Base-by-base conservation (phyloP, 2,329 filamentous ascomycete genomes). In the Trichophyton verrucosum region DNA sequence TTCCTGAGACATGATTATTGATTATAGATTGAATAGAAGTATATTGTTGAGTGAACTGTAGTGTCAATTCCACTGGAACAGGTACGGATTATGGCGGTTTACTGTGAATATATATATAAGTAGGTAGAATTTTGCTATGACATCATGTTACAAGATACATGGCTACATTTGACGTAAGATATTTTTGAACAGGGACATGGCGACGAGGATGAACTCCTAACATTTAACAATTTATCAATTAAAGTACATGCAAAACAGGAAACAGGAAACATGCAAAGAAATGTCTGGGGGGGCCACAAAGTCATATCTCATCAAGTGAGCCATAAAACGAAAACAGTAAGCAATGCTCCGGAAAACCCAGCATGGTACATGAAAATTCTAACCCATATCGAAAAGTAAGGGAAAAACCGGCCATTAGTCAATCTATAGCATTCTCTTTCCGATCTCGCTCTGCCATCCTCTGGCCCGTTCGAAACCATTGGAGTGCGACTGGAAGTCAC, bases 361-460 rank as follows among this genome's bases (percentile, higher is more conserved):
- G 47, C 33, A 9, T 13, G 9, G 11, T 53, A n/a, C 47, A 30
- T 27, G 22, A 13, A 30, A 15, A 47, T 47, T 3, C 17, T 20
- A 47, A 20, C 8, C 4, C n/a, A 17, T 9, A 9, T 47, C 42
- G 42, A n/a, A 46, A 20, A 9, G 20, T 47, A 22, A 51, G 24
- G 24, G 5, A 24, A 5, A 3, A 24, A 24, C 3, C 22, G 3
- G 2, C 22, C 0, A 24, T 1, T 57, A 20, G 11, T 56, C 42
- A 5, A 20, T 61, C 57, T 63, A 61, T 36, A 17, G 51, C 86
- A 89, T 89, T 13, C 79, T 79, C 80, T 90, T 91, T 42, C 88
- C 89, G 80, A 96, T 95, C 76, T 95, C 87, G 70, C 87, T 91
- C 73, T 86, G 76, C 90, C 91, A 96, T 33, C 84, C 82, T 65